Percentiles rank a stretch among this genome's conserved stretches.
Evolutionary conservation across 225 moss, liverwort and hornwort genomes (phyloP).

Genomic region (Neckera pumila): DNA sequence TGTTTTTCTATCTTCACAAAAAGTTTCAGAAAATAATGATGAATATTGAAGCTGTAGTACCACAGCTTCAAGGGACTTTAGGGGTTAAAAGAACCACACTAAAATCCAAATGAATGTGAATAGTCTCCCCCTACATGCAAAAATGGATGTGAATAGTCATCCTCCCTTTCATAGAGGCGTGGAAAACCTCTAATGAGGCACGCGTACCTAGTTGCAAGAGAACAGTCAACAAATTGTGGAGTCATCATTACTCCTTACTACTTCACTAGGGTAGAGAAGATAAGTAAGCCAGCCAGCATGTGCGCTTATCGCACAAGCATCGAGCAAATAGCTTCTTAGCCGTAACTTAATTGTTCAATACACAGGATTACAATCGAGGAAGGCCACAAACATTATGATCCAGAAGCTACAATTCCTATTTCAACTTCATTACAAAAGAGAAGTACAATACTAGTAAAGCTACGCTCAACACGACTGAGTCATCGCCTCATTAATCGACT

Average conservation of each 20-base stretch:
- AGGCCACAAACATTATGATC: not conserved
- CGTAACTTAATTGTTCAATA: not conserved
- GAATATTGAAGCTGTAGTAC: no score
- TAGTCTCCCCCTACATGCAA: rapidly evolving
- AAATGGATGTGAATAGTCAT: no score
- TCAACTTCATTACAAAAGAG: not conserved
- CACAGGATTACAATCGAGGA: not conserved
- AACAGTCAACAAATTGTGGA: not conserved
- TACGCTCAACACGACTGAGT: not conserved
- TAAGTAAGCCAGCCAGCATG: not conserved
- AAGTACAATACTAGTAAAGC: not conserved
- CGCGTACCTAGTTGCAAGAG: not conserved
- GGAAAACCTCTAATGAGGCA: not conserved
- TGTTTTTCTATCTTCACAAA: no score
- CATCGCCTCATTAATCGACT: conserved; percentile 86
- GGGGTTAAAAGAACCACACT: not conserved
- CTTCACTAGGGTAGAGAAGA: not conserved
- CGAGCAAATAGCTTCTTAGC: not conserved
- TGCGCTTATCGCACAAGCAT: not conserved
- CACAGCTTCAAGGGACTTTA: no score
- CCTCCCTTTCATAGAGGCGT: not conserved
- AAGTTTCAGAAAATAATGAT: no score
- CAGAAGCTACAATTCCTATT: not conserved
- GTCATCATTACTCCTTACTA: not conserved
- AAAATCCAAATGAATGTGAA: not conserved